Evolutionary conservation across 164 flowering plant genomes (phyloP), one percentile per base, ranked within the genome.

Genomic region (Stephania japonica): DNA sequence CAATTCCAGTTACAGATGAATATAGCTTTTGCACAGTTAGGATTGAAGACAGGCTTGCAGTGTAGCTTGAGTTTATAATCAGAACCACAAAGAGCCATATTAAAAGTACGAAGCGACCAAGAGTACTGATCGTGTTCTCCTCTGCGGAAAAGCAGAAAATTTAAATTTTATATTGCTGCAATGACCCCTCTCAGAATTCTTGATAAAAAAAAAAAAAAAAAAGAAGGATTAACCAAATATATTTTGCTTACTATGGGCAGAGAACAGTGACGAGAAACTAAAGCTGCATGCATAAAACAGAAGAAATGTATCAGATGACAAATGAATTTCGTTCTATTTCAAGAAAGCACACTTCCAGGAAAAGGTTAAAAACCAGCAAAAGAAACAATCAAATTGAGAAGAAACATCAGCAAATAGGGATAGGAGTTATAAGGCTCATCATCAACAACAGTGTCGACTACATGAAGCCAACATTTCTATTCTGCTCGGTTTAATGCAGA

Each of bases 261-360:
- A 88, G 77, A 87, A 88, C 74, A 83, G 70, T 44, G 97, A 90
- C 53, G 93, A 88, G 75, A 91, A 84, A 84, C 93, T 88, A 77
- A 90, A 92, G 92, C 97, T 90, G 95, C 86, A 86, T 43, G 27
- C 49, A 11, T 73, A 76, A 70, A 62, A 50, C 12, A 69, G 62
- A 50, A 65, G 11, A 75, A 21, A 65, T 62, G 65, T 27, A 75
- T 76, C 71, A 79, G 75, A 70, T 11, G 56, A 67, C 11, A 68
- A 4, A 56, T n/a, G 21, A 32, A 32, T 32, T 32, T 32, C 38
- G 1, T 32, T 32, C 38, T 32, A 32, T 32, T 32, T 32, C 38
- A 32, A 32, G 38, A 32, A 32, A 32, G 38, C 38, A 32, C 38
- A 32, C 38, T 32, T 32, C 38, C 50, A 8, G 14, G 50, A 44